Evolutionary conservation across 257 asterid species (phyloP).

Genomic region (Nicotiana paniculata): DNA sequence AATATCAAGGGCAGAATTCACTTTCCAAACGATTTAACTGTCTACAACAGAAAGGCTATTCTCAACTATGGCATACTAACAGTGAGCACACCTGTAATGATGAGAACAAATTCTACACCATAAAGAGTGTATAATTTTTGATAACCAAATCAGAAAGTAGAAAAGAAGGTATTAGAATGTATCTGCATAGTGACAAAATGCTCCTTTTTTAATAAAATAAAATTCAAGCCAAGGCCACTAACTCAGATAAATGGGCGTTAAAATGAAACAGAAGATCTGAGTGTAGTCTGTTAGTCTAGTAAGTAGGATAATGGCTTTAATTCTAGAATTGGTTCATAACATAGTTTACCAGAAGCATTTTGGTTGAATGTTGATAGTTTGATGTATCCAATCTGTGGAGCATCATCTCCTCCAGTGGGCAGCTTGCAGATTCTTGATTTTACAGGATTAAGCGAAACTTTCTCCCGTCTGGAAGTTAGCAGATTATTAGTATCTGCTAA

Average conservation of each 20-base stretch:
- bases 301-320: neutral
- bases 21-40: neutral
- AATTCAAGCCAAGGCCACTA: neutral
- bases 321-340: neutral
- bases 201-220: neutral
- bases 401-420: slow-evolving; percentile 53
- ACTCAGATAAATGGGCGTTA: neutral
- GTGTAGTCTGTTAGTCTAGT: neutral
- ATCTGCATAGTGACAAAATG: neutral
- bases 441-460: slow-evolving; percentile 78
- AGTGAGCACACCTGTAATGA: neutral
- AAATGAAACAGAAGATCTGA: neutral
- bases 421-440: slow-evolving; percentile 78
- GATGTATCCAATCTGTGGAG: slow-evolving; percentile 77
- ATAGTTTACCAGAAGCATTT: slow-evolving; percentile 78
- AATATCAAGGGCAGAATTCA: neutral
- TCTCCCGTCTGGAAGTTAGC: slow-evolving; percentile 71
- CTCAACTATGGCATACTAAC: neutral
- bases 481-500: slow-evolving; percentile 17
- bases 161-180: neutral
- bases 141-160: neutral
- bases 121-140: neutral
- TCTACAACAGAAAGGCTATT: neutral
- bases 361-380: slow-evolving; percentile 89
- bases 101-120: neutral